A percentile compares a stretch with the other conserved stretches of the same genome.
Conservation (phyloP, 1,284 basidiomycete genomes). For the Polyporus tsugae region DNA sequence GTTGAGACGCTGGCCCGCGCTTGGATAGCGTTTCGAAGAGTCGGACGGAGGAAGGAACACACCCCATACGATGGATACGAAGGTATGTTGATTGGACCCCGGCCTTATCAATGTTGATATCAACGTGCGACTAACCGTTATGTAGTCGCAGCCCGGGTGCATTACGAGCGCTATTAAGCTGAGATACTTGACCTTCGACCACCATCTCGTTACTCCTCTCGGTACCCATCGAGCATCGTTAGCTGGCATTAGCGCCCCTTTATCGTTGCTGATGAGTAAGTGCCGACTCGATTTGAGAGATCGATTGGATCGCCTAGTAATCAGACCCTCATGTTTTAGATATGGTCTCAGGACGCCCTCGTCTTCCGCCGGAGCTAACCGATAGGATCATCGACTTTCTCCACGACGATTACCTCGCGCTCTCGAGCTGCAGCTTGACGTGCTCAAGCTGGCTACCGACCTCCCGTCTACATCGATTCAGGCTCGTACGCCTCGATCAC, state of each 20-base stretch:
- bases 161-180: not conserved
- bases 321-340: not conserved
- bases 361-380: not conserved
- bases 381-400: conserved; percentile 4
- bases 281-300: not conserved
- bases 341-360: not conserved
- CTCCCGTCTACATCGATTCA: not conserved
- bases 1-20: not conserved
- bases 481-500: conserved; percentile 2
- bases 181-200: not conserved
- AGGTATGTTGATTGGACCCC: not conserved
- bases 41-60: not conserved
- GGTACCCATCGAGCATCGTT: not conserved
- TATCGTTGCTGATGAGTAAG: not conserved
- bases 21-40: not conserved
- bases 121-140: not conserved
- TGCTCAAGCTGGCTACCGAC: conserved; percentile 4
- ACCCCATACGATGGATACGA: not conserved
- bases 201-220: not conserved
- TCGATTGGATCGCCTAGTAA: not conserved
- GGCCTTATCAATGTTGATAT: not conserved
- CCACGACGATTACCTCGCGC: not conserved
- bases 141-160: not conserved
- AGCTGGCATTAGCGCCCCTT: not conserved
- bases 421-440: not conserved